Conservation (phyloP, 495 filamentous ascomycete species). For the Podospora anserina region DNA sequence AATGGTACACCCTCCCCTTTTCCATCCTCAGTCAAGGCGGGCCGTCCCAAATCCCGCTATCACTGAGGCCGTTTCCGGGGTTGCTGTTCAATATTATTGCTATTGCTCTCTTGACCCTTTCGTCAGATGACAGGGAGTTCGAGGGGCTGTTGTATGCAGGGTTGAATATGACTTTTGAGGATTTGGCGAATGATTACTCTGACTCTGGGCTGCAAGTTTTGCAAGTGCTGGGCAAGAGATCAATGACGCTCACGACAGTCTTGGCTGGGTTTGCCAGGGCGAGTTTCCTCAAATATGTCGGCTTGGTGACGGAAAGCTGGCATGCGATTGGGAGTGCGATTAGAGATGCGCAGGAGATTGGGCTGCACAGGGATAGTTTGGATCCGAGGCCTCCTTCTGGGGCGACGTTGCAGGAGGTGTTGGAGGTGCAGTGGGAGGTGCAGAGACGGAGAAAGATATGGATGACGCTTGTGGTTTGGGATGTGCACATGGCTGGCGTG, state of each 20-base stretch:
- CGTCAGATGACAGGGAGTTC: constrained; percentile 42
- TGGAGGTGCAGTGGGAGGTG: constrained; percentile 53
- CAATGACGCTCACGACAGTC: constrained; percentile 54
- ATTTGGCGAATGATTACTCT: constrained; percentile 57
- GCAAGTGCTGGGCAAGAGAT: constrained; percentile 51
- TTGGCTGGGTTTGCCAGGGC: constrained; percentile 54
- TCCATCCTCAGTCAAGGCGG: constrained; percentile 41
- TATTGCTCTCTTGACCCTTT: constrained; percentile 52
- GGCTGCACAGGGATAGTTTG: constrained; percentile 51
- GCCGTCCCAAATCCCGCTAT: constrained; percentile 39
- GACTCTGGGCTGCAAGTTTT: constrained; percentile 53
- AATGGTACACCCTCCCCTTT: constrained; percentile 52
- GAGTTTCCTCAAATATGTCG: constrained; percentile 48
- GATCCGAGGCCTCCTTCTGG: constrained; percentile 34
- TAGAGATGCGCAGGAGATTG: constrained; percentile 62
- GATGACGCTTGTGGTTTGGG: constrained; percentile 57
- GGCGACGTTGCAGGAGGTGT: constrained; percentile 39
- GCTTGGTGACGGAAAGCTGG: constrained; percentile 50
- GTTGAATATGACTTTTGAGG: constrained; percentile 55
- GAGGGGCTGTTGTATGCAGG: constrained; percentile 55
- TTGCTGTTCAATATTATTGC: constrained; percentile 57
- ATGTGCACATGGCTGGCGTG: constrained; percentile 57
- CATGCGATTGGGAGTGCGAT: constrained; percentile 57
- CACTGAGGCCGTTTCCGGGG: constrained; percentile 53
- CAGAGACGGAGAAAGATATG: constrained; percentile 54